Conservation (phyloP, 306 rosid genomes). For the Ceratonia siliqua region DNA sequence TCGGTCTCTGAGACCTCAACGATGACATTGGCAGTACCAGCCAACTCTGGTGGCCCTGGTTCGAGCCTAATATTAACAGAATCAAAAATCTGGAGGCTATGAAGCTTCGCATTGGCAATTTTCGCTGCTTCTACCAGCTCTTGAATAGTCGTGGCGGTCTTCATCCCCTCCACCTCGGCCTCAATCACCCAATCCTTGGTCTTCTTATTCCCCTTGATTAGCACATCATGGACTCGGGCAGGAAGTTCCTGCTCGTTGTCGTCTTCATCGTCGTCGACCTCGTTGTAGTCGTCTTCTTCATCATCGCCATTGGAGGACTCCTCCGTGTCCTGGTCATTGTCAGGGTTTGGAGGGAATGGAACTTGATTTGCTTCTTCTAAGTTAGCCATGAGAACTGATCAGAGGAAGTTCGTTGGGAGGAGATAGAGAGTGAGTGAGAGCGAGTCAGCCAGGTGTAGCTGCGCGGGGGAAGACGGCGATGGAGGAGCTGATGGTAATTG, state of each 20-base stretch:
- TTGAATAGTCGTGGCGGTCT: slow-evolving; percentile 62
- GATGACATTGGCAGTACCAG: slow-evolving; percentile 77
- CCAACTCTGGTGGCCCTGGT: slow-evolving; percentile 83
- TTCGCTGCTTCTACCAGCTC: slow-evolving; percentile 73
- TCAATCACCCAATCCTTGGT: slow-evolving; percentile 85
- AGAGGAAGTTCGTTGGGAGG: not conserved
- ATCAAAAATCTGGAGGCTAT: slow-evolving; percentile 70
- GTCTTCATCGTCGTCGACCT: slow-evolving; percentile 24
- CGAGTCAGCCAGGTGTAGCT: slow-evolving; percentile 12
- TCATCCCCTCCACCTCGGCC: slow-evolving; percentile 66
- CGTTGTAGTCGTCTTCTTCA: slow-evolving; percentile 40
- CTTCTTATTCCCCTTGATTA: slow-evolving; percentile 76
- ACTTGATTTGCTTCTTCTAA: slow-evolving; percentile 38
- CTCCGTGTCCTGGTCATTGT: slow-evolving; percentile 20
- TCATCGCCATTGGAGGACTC: slow-evolving; percentile 38
- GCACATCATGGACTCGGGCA: slow-evolving; percentile 80
- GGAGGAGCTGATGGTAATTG: not conserved
- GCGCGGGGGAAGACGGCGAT: not conserved
- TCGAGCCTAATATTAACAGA: slow-evolving; percentile 67
- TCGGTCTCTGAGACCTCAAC: slow-evolving; percentile 67
- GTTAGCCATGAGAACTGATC: slow-evolving; percentile 46
- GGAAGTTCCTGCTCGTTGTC: slow-evolving; percentile 41
- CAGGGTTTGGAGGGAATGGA: slow-evolving; percentile 42
- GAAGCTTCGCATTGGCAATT: slow-evolving; percentile 68
- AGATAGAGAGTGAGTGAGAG: not conserved